A percentile compares a stretch with the other conserved stretches of the same genome.
These are phyloP conservation scores for Cordia subcordata DNA, from an alignment of 257 asterid species.

Conservation along the genomic window DNA sequence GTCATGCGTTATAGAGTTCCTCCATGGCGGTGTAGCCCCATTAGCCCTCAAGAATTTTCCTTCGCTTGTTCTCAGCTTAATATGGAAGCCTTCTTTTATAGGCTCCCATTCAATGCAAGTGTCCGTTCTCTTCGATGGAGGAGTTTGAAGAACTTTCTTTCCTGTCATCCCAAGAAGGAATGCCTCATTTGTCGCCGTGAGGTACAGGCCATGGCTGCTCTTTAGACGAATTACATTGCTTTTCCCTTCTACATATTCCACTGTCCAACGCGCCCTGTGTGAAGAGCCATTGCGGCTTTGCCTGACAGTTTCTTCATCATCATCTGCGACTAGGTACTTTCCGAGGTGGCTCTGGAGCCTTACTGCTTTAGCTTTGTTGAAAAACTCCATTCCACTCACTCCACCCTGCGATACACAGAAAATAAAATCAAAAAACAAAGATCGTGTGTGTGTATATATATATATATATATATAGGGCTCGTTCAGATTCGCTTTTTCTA, in stretches of 20 bases:
- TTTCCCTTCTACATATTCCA: constrained; percentile 54
- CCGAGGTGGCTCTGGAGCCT: constrained; percentile 33
- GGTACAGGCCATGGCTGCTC: constrained; percentile 65
- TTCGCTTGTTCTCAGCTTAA: constrained; percentile 52
- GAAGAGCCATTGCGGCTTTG: constrained; percentile 35
- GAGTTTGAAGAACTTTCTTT: constrained; percentile 51
- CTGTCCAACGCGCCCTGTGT: constrained; percentile 44
- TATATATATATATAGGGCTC: too few relatives aligned
- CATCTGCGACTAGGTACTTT: constrained; percentile 34
- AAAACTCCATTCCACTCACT: constrained; percentile 29
- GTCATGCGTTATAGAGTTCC: constrained; percentile 73
- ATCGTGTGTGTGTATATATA: too few relatives aligned
- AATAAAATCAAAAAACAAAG: neutral
- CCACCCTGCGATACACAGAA: neutral
- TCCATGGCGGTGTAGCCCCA: constrained; percentile 80
- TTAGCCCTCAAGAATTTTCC: constrained; percentile 77
- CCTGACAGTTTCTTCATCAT: constrained; percentile 32
- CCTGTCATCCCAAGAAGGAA: constrained; percentile 78
- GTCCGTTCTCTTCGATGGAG: constrained; percentile 26
- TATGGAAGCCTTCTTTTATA: constrained; percentile 47
- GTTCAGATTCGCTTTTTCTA: too few relatives aligned
- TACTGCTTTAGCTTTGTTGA: constrained; percentile 26
- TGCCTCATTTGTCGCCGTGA: constrained; percentile 55
- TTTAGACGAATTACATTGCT: constrained; percentile 43
- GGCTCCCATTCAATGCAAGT: constrained; percentile 60